Conservation (phyloP, 345 rosid genomes). For the Nephelium lappaceum region DNA sequence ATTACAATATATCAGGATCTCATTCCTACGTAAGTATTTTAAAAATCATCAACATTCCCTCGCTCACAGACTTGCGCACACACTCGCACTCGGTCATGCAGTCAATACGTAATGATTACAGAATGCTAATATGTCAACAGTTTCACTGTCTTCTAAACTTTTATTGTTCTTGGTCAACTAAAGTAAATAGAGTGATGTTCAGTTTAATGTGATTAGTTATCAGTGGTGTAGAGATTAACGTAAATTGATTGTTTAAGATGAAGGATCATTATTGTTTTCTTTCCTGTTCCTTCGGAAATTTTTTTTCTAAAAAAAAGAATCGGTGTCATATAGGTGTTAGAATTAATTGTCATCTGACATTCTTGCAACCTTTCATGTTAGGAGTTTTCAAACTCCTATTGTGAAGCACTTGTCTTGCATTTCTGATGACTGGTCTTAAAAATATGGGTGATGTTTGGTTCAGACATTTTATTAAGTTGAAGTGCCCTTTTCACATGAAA, state of each 20-base stretch:
- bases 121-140: no score
- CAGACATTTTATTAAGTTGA: background rate
- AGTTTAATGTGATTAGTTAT: background rate
- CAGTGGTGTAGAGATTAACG: background rate
- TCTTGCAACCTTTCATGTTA: background rate
- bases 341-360: background rate
- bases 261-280: no score
- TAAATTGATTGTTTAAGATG: background rate
- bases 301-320: no score
- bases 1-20: background rate
- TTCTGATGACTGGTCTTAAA: background rate
- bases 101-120: background rate
- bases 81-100: background rate
- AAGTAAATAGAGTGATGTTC: background rate
- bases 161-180: background rate
- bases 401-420: background rate
- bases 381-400: background rate
- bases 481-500: background rate
- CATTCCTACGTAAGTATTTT: background rate
- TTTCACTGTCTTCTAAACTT: background rate
- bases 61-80: background rate
- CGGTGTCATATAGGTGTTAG: background rate
- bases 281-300: background rate
- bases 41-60: background rate
- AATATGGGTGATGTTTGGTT: background rate